Conservation (phyloP, 2,329 filamentous ascomycete species). For the Ustulina deusta region DNA sequence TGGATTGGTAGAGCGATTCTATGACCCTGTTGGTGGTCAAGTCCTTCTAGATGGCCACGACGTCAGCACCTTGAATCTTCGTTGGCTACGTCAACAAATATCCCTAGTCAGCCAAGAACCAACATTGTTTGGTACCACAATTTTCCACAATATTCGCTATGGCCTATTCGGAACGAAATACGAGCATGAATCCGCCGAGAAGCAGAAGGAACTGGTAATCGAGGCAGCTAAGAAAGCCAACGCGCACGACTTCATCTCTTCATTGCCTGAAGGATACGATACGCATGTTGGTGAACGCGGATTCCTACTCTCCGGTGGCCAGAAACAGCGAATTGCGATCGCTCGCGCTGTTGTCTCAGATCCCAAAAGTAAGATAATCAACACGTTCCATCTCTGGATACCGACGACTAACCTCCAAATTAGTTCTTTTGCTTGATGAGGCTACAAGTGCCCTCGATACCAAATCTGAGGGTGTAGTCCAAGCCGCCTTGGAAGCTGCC, state of each 20-base stretch:
- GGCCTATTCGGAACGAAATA: constrained; percentile 87
- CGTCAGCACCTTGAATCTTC: constrained; percentile 83
- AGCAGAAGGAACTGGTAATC: constrained; percentile 76
- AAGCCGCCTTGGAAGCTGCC: constrained; percentile 89
- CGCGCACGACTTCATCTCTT: constrained; percentile 88
- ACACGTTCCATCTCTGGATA: background rate
- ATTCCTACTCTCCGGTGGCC: constrained; percentile 91
- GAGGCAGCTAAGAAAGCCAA: constrained; percentile 91
- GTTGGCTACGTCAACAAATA: constrained; percentile 93
- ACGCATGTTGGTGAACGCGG: constrained; percentile 97
- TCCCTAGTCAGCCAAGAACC: constrained; percentile 94
- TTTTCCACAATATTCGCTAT: constrained; percentile 89
- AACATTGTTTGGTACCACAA: constrained; percentile 88
- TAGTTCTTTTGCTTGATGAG: constrained; percentile 89
- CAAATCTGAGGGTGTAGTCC: constrained; percentile 93
- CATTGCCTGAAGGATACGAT: constrained; percentile 88
- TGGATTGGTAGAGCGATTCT: constrained; percentile 92
- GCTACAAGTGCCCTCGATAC: constrained; percentile 95
- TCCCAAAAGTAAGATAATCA: constrained; percentile 72
- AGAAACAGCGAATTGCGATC: constrained; percentile 97
- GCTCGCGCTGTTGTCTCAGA: constrained; percentile 90
- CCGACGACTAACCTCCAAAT: constrained; percentile 19
- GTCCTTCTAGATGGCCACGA: constrained; percentile 87
- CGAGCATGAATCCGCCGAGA: constrained; percentile 75
- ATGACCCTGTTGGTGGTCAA: constrained; percentile 84